These are phyloP conservation scores for Nitzschia sp. DNA, from an alignment of 108 stramenopile genomes.

Conservation along the genomic window DNA sequence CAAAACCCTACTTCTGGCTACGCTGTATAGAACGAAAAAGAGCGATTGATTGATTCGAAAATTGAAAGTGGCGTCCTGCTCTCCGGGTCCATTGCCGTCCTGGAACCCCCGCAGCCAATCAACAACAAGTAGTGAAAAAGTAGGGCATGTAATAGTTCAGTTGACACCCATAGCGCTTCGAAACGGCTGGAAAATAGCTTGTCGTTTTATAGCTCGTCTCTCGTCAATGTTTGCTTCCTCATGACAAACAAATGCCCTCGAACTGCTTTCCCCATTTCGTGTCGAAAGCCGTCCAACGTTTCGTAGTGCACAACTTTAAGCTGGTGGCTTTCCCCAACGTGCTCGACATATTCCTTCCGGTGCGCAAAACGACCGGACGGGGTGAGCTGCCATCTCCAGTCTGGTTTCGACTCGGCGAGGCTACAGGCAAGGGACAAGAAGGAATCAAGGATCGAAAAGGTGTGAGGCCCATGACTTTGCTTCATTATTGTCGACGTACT, in stretches of 20 bases:
- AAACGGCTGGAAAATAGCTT: no score
- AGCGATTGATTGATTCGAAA: neutral
- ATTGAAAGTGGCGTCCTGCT: neutral
- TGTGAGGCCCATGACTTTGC: no score
- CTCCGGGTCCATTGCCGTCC: no score
- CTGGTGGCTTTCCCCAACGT: slow-evolving; percentile 27
- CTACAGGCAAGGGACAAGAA: slow-evolving; percentile 8
- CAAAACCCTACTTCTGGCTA: slow-evolving; percentile 20
- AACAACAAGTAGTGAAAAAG: no score
- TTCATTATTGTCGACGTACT: no score
- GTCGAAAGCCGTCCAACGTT: slow-evolving; percentile 56
- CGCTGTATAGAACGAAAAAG: slow-evolving; percentile 13
- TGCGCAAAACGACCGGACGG: slow-evolving; percentile 76
- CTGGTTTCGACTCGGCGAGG: slow-evolving; percentile 54
- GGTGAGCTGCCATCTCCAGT: slow-evolving; percentile 81
- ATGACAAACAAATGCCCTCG: slow-evolving; percentile 68
- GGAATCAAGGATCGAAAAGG: neutral
- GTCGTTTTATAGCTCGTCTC: slow-evolving; percentile 25
- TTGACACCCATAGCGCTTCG: no score
- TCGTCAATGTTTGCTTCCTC: slow-evolving; percentile 27
- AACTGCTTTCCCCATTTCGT: slow-evolving; percentile 61
- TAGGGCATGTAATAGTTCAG: no score
- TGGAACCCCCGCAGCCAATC: no score
- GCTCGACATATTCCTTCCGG: slow-evolving; percentile 58
- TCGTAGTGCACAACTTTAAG: slow-evolving; percentile 64